Evolutionary conservation across 164 flowering plant genomes (phyloP).

Genomic region (Platanus orientalis): DNA sequence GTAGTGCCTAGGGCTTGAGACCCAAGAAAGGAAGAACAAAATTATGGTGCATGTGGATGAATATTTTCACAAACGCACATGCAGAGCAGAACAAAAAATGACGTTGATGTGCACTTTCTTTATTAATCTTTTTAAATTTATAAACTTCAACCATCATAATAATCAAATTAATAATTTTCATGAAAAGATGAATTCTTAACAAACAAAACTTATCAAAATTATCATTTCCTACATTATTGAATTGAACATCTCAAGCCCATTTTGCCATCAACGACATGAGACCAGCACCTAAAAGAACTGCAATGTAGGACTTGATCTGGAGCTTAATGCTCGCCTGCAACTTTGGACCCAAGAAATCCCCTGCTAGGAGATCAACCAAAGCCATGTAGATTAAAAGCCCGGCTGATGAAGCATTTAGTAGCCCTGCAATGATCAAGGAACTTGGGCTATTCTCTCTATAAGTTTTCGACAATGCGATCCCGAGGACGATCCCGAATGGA

Average conservation of each 20-base stretch:
- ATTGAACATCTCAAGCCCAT: constrained; percentile 47
- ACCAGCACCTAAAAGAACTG: constrained; percentile 49
- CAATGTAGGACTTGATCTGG: constrained; percentile 32
- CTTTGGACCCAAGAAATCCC: constrained; percentile 53
- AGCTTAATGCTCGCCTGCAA: constrained; percentile 41
- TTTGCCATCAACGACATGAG: constrained; percentile 51
- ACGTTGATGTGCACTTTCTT: too few relatives aligned
- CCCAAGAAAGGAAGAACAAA: too few relatives aligned
- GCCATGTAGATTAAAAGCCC: constrained; percentile 53
- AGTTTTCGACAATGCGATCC: constrained; percentile 37
- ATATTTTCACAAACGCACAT: too few relatives aligned
- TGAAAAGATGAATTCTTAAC: too few relatives aligned
- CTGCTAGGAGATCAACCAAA: constrained; percentile 45
- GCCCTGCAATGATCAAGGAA: constrained; percentile 41
- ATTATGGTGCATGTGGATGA: too few relatives aligned
- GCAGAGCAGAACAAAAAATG: too few relatives aligned
- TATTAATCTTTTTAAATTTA: too few relatives aligned
- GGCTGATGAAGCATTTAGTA: constrained; percentile 42
- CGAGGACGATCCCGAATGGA: constrained; percentile 46
- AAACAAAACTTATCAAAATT: too few relatives aligned
- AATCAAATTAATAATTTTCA: too few relatives aligned
- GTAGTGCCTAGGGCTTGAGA: too few relatives aligned
- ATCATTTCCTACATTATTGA: too few relatives aligned
- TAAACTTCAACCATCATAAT: too few relatives aligned
- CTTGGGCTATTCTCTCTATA: constrained; percentile 42